A percentile compares a stretch with the other conserved stretches of the same genome.
phyloP scores from a whole-genome alignment of 2,329 filamentous ascomycete species.

The Curvularia hawaiiensis region DNA sequence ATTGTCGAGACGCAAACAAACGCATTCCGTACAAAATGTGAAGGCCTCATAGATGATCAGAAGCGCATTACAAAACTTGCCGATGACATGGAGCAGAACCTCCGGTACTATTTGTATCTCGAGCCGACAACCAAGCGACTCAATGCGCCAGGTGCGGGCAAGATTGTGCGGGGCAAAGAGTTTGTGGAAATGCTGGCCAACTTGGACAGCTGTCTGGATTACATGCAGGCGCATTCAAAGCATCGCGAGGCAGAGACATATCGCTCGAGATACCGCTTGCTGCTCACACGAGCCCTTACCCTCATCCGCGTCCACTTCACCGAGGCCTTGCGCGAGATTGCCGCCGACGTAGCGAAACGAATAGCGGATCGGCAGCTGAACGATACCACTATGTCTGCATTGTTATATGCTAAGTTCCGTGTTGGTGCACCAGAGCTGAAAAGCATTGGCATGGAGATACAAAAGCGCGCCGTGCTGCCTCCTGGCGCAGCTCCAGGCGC shows the following conservation, averaged over 20 bases:
- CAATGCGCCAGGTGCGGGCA: slow-evolving; percentile 88
- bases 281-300: slow-evolving; percentile 72
- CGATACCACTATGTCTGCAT: slow-evolving; percentile 72
- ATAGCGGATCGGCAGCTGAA: slow-evolving; percentile 71
- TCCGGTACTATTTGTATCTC: slow-evolving; percentile 94
- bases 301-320: slow-evolving; percentile 71
- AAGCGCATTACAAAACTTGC: slow-evolving; percentile 77
- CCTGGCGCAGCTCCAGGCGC: slow-evolving; percentile 63
- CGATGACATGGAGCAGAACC: slow-evolving; percentile 82
- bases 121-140: slow-evolving; percentile 88
- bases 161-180: slow-evolving; percentile 79
- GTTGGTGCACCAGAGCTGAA: slow-evolving; percentile 70
- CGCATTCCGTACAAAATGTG: slow-evolving; percentile 91
- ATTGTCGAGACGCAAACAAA: slow-evolving; percentile 88
- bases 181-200: slow-evolving; percentile 89
- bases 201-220: slow-evolving; percentile 87
- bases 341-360: slow-evolving; percentile 65
- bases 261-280: slow-evolving; percentile 81
- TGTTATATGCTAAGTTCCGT: slow-evolving; percentile 73
- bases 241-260: slow-evolving; percentile 91
- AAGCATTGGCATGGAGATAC: slow-evolving; percentile 68
- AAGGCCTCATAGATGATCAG: slow-evolving; percentile 83
- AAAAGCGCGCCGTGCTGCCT: slow-evolving; percentile 66
- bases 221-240: slow-evolving; percentile 83
- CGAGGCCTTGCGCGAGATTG: slow-evolving; percentile 65